Percentiles rank a stretch among this genome's conserved stretches.
These are phyloP conservation scores for Fusarium mangiferae DNA, from an alignment of 2,329 filamentous ascomycete species.

Conservation along the genomic window DNA sequence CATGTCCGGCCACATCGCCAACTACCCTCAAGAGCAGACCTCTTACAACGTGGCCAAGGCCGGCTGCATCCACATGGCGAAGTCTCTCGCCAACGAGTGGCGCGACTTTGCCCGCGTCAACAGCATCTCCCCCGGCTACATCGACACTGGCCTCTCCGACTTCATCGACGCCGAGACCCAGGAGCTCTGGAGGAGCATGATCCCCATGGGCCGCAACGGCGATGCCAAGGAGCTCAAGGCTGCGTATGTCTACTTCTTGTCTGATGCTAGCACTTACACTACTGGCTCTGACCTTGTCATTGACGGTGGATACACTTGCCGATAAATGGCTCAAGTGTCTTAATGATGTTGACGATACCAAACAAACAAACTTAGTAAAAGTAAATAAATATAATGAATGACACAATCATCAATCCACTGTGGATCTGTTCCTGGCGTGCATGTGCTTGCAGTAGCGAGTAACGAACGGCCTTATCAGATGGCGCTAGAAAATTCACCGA, in stretches of 20 bases:
- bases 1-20: constrained; percentile 77
- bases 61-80: constrained; percentile 60
- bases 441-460: constrained; percentile 17
- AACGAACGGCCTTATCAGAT: constrained; percentile 7
- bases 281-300: constrained; percentile 77
- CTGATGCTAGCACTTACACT: constrained; percentile 79
- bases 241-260: constrained; percentile 81
- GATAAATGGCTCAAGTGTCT: constrained; percentile 46
- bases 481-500: constrained; percentile 14
- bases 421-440: constrained; percentile 20
- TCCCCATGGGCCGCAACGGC: constrained; percentile 77
- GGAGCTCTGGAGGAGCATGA: constrained; percentile 78
- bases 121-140: constrained; percentile 74
- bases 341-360: constrained; percentile 30
- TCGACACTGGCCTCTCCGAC: constrained; percentile 73
- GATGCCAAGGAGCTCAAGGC: constrained; percentile 77
- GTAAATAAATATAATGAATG: constrained; percentile 28
- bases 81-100: constrained; percentile 71
- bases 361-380: neutral
- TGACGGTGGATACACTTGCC: constrained; percentile 73
- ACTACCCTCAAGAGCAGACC: constrained; percentile 74
- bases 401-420: neutral
- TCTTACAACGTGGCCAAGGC: constrained; percentile 75
- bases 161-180: constrained; percentile 75
- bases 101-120: constrained; percentile 74